phyloP scores from a whole-genome alignment of 352 stramenopile genomes.

The Hyaloperonospora brassicae region DNA sequence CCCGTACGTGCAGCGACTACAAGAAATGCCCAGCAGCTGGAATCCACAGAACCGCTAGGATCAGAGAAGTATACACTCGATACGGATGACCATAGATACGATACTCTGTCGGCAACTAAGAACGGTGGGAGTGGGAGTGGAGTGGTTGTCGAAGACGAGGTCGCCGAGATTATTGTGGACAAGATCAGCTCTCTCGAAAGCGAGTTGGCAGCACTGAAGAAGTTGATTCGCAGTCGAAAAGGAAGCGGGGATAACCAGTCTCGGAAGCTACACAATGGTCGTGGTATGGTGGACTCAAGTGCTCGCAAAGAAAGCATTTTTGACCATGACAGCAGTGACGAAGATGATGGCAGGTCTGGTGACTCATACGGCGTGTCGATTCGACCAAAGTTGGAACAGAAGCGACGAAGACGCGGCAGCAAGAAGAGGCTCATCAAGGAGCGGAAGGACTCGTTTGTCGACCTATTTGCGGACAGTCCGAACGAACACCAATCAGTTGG shows the following conservation, averaged over 20 bases:
- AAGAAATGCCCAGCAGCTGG: conserved; percentile 5
- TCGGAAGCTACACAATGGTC: conserved; percentile 2
- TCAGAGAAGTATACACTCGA: neutral
- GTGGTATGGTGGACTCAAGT: conserved; percentile 9
- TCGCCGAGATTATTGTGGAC: conserved; percentile 67
- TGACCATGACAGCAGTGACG: conserved; percentile 49
- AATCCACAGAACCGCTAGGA: conserved; percentile 7
- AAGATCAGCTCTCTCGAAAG: conserved; percentile 70
- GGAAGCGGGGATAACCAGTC: conserved; percentile 6
- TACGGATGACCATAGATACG: conserved; percentile 6
- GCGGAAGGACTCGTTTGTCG: conserved; percentile 64
- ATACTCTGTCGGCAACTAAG: neutral
- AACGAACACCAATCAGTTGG: conserved; percentile 32
- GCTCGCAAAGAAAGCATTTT: conserved; percentile 68
- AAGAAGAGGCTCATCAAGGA: conserved; percentile 23
- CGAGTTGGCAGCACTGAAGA: conserved; percentile 58
- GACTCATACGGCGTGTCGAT: conserved; percentile 9
- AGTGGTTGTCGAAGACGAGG: conserved; percentile 28
- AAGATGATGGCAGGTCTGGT: conserved; percentile 21
- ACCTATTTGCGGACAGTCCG: conserved; percentile 56
- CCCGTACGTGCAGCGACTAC: conserved; percentile 6
- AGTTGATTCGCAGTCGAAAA: conserved; percentile 53
- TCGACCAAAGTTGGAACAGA: conserved; percentile 3
- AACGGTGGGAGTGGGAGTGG: conserved; percentile 2
- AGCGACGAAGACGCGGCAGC: conserved; percentile 11